Conservation (phyloP, 2,329 filamentous ascomycete species). For the Pseudocercospora musae region DNA sequence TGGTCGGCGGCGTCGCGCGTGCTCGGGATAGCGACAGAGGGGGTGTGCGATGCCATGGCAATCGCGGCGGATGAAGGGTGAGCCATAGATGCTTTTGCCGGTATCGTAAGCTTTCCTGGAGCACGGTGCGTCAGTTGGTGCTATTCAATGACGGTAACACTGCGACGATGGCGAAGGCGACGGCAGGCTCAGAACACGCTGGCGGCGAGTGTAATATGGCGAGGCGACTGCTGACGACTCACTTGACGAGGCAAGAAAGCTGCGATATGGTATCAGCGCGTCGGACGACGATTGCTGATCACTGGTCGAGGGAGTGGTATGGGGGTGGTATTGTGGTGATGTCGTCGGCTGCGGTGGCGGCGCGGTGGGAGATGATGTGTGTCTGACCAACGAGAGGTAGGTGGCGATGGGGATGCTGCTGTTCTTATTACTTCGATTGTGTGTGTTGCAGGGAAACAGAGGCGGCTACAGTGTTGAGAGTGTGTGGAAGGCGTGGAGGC, state of each 20-base stretch:
- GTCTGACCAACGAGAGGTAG: neutral
- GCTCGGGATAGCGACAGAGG: conserved; percentile 31
- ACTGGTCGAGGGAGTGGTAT: conserved; percentile 9
- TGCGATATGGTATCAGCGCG: conserved; percentile 17
- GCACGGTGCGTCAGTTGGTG: conserved; percentile 30
- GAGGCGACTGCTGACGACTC: conserved; percentile 27
- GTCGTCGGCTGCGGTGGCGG: conserved; percentile 10
- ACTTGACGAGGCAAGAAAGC: conserved; percentile 37
- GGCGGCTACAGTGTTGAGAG: too few species aligned
- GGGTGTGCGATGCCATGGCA: conserved; percentile 34
- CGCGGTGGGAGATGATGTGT: neutral
- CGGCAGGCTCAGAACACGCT: neutral
- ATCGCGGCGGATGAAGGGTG: conserved; percentile 31
- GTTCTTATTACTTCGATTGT: conserved; percentile 6
- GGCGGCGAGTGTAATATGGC: conserved; percentile 5
- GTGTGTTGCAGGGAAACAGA: too few species aligned
- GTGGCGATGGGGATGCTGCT: neutral
- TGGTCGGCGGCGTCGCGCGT: conserved; percentile 24
- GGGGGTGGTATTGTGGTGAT: conserved; percentile 3
- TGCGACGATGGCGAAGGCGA: conserved; percentile 10
- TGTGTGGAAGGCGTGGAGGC: too few species aligned
- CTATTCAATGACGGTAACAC: conserved; percentile 7
- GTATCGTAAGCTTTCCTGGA: conserved; percentile 35
- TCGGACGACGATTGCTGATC: conserved; percentile 14
- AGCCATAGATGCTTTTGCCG: conserved; percentile 31